Evolutionary conservation across 2,329 filamentous ascomycete species (phyloP), one percentile per base, ranked within the genome.

Genomic region (Leptographium lundbergii): DNA sequence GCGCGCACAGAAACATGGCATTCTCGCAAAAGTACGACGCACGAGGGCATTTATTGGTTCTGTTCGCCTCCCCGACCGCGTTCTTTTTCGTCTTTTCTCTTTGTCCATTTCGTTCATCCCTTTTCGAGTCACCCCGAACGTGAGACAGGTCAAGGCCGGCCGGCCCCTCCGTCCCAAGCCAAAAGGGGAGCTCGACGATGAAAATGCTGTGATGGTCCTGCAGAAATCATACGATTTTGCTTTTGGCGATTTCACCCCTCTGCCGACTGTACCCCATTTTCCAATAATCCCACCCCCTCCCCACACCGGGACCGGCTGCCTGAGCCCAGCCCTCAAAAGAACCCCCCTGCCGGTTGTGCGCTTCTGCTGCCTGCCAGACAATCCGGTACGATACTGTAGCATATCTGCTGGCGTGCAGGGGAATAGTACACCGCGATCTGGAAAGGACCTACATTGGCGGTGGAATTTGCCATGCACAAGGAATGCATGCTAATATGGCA

Each of bases 181-280:
- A n/a, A 34, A 29, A 53, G 52, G 52, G 32, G 52, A 22, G 19
- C 32, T 36, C n/a, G 32, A 54, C 6, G 50, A 54, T 22, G 24
- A 53, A 52, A 45, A 58, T 57, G 54, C 54, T 32, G 42, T 56
- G 54, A 56, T 56, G 54, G 53, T 42, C 34, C 60, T 63, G 60
- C 62, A 62, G 36, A 62, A 62, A 62, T 63, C 62, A 59, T 63
- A 63, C 62, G 62, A 63, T 62, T 63, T 54, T 56, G 42, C 25
- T 34, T 27, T 34, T n/a, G 14, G 24, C 32, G 52, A 53, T 54
- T 54, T 39, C 14, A 19, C 36, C 36, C 14, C 25, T 47, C 24
- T 47, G 6, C 54, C 32, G n/a, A 14, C 27, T 14, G 5, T 34
- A 25, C 27, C 50, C 50, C 27, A 32, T 34, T 34, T n/a, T 53